phyloP scores from a whole-genome alignment of 108 stramenopile species.

The Schizochytrium sp. region DNA sequence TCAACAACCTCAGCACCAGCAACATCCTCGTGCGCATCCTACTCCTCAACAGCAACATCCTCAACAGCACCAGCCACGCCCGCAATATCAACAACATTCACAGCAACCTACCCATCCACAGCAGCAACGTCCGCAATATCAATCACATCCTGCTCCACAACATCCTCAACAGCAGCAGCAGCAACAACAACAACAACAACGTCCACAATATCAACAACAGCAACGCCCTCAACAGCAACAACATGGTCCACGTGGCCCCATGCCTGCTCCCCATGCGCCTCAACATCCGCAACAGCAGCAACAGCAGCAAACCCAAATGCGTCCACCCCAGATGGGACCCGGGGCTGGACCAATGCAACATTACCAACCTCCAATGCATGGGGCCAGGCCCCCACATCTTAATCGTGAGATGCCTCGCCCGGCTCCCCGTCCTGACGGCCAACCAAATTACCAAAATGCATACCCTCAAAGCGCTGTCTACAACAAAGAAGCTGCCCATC shows the following conservation, averaged over 20 bases:
- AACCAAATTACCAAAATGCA: neutral
- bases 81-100: neutral
- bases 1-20: neutral
- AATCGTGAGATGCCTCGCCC: too few relatives aligned
- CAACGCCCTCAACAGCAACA: neutral
- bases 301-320: neutral
- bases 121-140: conserved; percentile 4
- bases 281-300: conserved; percentile 3
- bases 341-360: too few relatives aligned
- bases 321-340: too few relatives aligned
- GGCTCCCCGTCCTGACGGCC: neutral
- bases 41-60: neutral
- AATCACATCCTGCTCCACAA: neutral
- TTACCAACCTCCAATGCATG: too few relatives aligned
- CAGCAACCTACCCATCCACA: neutral
- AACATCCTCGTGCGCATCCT: neutral
- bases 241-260: neutral
- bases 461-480: neutral
- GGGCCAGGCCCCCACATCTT: too few relatives aligned
- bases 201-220: conserved; percentile 6
- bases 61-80: neutral
- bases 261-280: neutral
- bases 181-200: conserved; percentile 6
- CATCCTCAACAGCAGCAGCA: neutral
- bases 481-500: neutral